Conservation (phyloP, 768 basidiomycete genomes). For the Cubamyces lactineus region DNA sequence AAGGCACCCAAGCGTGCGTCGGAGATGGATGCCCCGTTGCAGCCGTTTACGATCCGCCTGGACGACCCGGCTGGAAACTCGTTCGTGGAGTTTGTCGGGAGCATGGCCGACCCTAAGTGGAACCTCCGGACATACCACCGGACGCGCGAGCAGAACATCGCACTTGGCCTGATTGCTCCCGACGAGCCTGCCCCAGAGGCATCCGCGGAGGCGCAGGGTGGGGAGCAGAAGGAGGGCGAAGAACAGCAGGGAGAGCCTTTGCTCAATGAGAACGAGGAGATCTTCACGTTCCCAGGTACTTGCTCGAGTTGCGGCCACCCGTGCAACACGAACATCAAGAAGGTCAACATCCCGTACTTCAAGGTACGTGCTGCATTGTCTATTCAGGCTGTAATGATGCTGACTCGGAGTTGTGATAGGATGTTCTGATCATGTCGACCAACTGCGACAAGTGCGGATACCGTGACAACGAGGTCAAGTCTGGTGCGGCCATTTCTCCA, state of each 20-base stretch:
- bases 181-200: slow-evolving; percentile 37
- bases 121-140: slow-evolving; percentile 81
- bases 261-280: slow-evolving; percentile 73
- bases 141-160: slow-evolving; percentile 77
- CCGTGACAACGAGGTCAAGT: slow-evolving; percentile 97
- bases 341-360: slow-evolving; percentile 96
- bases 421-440: slow-evolving; percentile 97
- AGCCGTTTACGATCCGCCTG: slow-evolving; percentile 77
- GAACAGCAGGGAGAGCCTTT: slow-evolving; percentile 28
- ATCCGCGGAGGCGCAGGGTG: slow-evolving; percentile 3
- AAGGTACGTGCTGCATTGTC: slow-evolving; percentile 51
- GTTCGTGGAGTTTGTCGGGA: slow-evolving; percentile 90
- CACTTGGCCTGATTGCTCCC: slow-evolving; percentile 68
- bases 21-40: slow-evolving; percentile 57
- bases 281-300: slow-evolving; percentile 82
- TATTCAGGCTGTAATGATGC: not conserved
- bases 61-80: slow-evolving; percentile 97
- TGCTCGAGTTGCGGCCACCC: slow-evolving; percentile 89
- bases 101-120: slow-evolving; percentile 93
- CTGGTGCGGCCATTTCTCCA: slow-evolving; percentile 85
- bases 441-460: slow-evolving; percentile 97
- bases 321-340: slow-evolving; percentile 92
- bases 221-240: slow-evolving; percentile 21
- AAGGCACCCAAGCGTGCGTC: slow-evolving; percentile 35
- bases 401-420: slow-evolving; percentile 48